Percentiles rank a stretch among this genome's conserved stretches.
phyloP scores from a whole-genome alignment of 331 rosid genomes.

The Cydonia oblonga region DNA sequence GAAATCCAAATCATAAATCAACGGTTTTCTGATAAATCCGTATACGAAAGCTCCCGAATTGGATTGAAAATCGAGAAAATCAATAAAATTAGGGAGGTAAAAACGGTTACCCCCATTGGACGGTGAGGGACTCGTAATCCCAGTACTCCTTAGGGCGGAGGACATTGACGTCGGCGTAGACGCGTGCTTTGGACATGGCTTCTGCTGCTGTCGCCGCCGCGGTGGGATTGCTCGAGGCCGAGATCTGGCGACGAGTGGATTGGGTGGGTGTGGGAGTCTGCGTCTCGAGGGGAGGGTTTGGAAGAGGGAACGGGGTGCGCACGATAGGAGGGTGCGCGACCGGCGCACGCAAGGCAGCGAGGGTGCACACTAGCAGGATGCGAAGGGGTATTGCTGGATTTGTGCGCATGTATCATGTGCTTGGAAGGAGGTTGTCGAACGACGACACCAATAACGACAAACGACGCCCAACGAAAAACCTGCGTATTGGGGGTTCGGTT shows the following conservation, averaged over 20 bases:
- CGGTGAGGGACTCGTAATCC: constrained; percentile 88
- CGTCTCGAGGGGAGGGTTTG: constrained; percentile 1
- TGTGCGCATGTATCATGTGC: constrained; percentile 37
- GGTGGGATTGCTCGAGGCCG: neutral
- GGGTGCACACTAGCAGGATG: constrained; percentile 40
- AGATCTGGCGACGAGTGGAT: neutral
- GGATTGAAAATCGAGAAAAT: neutral
- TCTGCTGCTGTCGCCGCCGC: neutral
- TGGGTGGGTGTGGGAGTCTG: constrained; percentile 8
- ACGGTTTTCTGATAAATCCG: neutral
- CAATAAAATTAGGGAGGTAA: constrained; percentile 15
- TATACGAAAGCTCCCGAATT: neutral
- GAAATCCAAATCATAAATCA: neutral
- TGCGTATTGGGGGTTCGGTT: too few species aligned
- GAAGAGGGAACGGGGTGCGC: constrained; percentile 27
- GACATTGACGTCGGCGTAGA: constrained; percentile 72
- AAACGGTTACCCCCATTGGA: constrained; percentile 78
- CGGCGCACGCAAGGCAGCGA: constrained; percentile 39
- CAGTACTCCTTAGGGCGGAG: constrained; percentile 86
- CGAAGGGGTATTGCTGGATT: constrained; percentile 17
- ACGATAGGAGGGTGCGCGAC: constrained; percentile 40
- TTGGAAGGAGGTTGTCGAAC: neutral
- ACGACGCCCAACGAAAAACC: too few species aligned
- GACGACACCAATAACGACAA: neutral
- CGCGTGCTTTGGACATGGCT: constrained; percentile 83